Conservation (phyloP, 208 protist genomes). For the Trypanosoma mega region DNA sequence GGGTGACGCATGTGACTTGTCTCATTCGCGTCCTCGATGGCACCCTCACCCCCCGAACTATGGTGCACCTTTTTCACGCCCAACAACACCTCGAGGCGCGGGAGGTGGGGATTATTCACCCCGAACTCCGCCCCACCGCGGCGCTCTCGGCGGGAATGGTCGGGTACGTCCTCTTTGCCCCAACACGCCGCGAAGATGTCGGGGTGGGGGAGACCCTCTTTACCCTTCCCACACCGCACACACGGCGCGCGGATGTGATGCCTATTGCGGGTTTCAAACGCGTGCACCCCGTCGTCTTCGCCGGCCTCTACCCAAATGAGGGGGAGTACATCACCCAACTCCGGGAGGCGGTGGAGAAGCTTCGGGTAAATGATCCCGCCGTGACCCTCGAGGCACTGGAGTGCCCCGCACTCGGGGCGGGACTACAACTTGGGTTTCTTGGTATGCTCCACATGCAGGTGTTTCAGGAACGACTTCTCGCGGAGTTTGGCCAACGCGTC, state of each 20-base stretch:
- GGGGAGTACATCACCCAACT: constrained; percentile 82
- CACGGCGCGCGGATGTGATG: constrained; percentile 36
- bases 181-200: constrained; percentile 84
- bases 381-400: constrained; percentile 85
- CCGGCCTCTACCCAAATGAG: constrained; percentile 95
- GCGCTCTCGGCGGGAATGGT: constrained; percentile 93
- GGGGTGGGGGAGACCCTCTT: constrained; percentile 95
- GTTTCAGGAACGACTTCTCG: constrained; percentile 94
- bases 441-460: constrained; percentile 98
- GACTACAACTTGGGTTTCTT: constrained; percentile 96
- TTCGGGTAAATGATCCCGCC: constrained; percentile 95
- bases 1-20: constrained; percentile 66
- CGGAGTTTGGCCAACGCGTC: constrained; percentile 91
- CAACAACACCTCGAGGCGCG: constrained; percentile 75
- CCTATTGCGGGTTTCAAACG: constrained; percentile 54
- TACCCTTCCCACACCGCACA: constrained; percentile 50
- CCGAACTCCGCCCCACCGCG: constrained; percentile 79
- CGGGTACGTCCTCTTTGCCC: constrained; percentile 92
- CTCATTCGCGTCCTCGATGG: constrained; percentile 91
- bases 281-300: constrained; percentile 94
- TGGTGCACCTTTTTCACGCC: constrained; percentile 63
- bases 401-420: constrained; percentile 87
- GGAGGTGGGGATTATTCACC: constrained; percentile 95
- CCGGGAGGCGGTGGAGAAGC: constrained; percentile 86
- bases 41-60: constrained; percentile 75